A percentile compares a stretch with the other conserved stretches of the same genome.
Conservation (phyloP, 139 green algal genomes). For the Trebouxia sp. region DNA sequence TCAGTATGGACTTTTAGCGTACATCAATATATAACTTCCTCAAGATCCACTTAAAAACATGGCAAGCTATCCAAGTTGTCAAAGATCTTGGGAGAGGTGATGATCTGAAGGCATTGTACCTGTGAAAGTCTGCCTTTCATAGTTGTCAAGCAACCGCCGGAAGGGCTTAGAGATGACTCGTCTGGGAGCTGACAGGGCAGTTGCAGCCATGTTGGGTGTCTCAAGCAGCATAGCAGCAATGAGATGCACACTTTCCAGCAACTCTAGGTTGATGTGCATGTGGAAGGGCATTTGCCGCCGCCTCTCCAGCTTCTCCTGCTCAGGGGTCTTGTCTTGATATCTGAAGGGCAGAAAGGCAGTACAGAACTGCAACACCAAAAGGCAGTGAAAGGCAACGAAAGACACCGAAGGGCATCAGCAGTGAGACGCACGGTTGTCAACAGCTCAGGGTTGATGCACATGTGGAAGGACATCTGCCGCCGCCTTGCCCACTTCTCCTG, state of each 20-base stretch:
- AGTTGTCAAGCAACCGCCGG: constrained; percentile 92
- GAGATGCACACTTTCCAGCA: constrained; percentile 93
- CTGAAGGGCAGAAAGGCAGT: constrained; percentile 7
- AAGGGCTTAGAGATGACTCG: constrained; percentile 83
- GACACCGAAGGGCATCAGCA: too few species aligned
- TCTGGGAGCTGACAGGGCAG: constrained; percentile 23
- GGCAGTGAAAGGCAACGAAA: too few species aligned
- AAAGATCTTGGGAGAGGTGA: too few species aligned
- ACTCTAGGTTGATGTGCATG: constrained; percentile 99
- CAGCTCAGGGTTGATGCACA: constrained; percentile 99
- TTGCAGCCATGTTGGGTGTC: constrained; percentile 83
- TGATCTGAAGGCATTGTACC: neutral
- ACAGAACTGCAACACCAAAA: too few species aligned
- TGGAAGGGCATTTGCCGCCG: constrained; percentile 98
- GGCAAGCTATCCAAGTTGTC: too few species aligned
- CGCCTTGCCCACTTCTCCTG: too few species aligned
- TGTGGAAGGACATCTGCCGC: constrained; percentile 98
- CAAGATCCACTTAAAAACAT: too few species aligned
- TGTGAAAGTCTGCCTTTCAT: constrained; percentile 87
- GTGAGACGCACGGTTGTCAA: constrained; percentile 93
- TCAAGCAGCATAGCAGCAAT: constrained; percentile 95
- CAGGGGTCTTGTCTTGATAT: constrained; percentile 47
- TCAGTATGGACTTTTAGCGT: too few species aligned
- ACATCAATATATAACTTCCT: too few species aligned
- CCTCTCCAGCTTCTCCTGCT: constrained; percentile 97